Base-by-base conservation (phyloP, 805 yeast species). In the Sugiyamaella marilandica region DNA sequence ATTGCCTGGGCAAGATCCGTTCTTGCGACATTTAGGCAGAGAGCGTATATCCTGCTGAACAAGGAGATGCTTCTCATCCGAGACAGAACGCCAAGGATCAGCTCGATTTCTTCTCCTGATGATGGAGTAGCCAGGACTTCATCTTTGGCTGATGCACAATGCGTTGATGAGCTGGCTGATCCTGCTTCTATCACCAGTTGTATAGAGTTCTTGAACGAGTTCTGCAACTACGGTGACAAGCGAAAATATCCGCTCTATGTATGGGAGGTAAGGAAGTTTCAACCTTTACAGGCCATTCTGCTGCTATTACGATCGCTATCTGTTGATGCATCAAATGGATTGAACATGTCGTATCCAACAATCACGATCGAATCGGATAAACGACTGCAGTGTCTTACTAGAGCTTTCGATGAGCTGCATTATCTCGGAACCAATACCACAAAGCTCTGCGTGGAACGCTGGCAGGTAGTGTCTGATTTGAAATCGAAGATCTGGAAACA, bases 221-320 rank as follows among this genome's bases (percentile, higher is more conserved):
- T 52, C 36, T 48, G 53, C n/a, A 29, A 19, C 8, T 52, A 52
- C 35, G 55, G 53, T 10, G 37, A 49, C 32, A 29, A 32, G 39
- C 21, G 8, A 13, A 21, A 41, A 10, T 47, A 35, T 32, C 26
- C 51, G 10, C n/a, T 24, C 18, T 49, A 41, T 33, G 52, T 52
- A 4, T 52, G 55, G 55, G 55, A 52, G 29, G 41, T 49, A 7
- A 29, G 55, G n/a, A 52, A 52, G 32, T 52, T 52, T 26, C 55
- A 52, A 43, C 55, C 55, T 5, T 18, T 52, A 16, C 55, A 52
- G 35, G 55, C 55, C 5, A 52, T 52, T 13, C 29, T 52, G 45
- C n/a, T 49, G 11, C 43, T 52, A 5, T 29, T 52, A 5, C 31
- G 45, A 11, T 32, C 31, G 11, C 19, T 51, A 24, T 45, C 51